These are phyloP conservation scores for Leptodontidium sp. DNA, from an alignment of 2,329 filamentous ascomycete genomes.

Conservation along the genomic window DNA sequence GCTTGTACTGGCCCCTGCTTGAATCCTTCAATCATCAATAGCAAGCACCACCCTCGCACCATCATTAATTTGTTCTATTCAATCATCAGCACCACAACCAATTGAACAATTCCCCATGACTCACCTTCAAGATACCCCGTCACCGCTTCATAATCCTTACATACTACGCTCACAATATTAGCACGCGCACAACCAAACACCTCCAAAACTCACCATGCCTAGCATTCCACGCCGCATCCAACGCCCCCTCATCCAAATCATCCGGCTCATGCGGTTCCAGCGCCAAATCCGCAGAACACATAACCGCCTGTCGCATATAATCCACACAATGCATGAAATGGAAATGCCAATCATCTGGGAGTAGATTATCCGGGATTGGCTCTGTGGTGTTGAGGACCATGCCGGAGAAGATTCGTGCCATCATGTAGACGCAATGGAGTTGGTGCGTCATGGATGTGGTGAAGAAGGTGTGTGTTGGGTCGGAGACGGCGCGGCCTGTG, in stretches of 20 bases:
- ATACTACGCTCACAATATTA: too few species aligned
- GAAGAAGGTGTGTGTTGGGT: constrained; percentile 2
- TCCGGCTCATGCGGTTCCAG: constrained; percentile 15
- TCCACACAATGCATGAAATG: constrained; percentile 21
- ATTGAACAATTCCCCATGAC: neutral
- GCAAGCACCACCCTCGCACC: neutral
- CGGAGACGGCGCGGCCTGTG: neutral
- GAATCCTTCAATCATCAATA: constrained; percentile 12
- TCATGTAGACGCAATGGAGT: constrained; percentile 19
- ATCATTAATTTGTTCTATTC: neutral
- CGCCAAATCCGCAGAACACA: constrained; percentile 15
- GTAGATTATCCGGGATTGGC: neutral
- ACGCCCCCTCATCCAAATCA: constrained; percentile 7
- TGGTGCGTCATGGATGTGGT: constrained; percentile 14
- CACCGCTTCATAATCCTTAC: constrained; percentile 14
- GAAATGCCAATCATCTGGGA: constrained; percentile 10
- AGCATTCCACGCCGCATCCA: constrained; percentile 13
- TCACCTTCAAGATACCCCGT: constrained; percentile 9
- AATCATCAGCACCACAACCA: neutral
- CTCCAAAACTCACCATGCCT: constrained; percentile 18
- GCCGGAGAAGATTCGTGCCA: constrained; percentile 16
- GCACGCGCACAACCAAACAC: too few species aligned
- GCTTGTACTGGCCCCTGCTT: too few species aligned
- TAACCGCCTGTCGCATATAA: constrained; percentile 15
- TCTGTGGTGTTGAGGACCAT: constrained; percentile 2